Base-by-base conservation (phyloP, 176 grass and related monocot genomes). In the Cenchrus fungigraminus region DNA sequence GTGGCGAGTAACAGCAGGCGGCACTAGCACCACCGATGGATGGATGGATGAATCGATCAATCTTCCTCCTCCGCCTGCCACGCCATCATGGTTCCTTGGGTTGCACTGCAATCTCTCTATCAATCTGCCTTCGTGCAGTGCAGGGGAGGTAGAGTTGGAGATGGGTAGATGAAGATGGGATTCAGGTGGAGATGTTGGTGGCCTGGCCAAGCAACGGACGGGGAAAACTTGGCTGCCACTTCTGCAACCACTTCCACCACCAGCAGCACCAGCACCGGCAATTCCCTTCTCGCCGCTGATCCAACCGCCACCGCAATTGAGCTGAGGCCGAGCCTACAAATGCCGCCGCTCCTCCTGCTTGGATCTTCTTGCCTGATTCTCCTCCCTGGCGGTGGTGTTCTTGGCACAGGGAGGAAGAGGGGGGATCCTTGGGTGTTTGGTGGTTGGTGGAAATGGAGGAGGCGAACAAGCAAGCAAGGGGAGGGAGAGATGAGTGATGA, bases 71-170 rank as follows among this genome's bases (percentile, higher is more conserved):
- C 4, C 37, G 79, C 4, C 73, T 79, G 79, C 74, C 82, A 82
- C 81, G 17, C 49, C 80, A 97, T 94, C 78, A 97, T 94, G 79
- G 13, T 94, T 94, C 83, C 92, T 94, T 97, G 85, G 94, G 78
- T 92, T 92, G 46, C 74, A 97, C 94, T 94, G 82, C 87, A 94
- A 90, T 89, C 76, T 15, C 50, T 76, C 3, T 9, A 6, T 64
- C 32, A 20, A 9, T 45, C 34, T 51, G 6, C 55, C n/a, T 37
- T 57, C 16, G 32, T 57, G 87, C 83, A 29, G 71, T 37, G 81
- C 73, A 80, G 76, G 65, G 68, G 73, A 73, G 82, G 59, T 68
- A 80, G 62, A 80, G 53, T 57, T 5, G 65, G 14, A 40, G 32
- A 0, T 5, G 13, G 51, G 19, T 19, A 87, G 77, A 74, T 22